Base-by-base conservation (phyloP, 768 basidiomycete species). In the Sistotremastrum suecicum region DNA sequence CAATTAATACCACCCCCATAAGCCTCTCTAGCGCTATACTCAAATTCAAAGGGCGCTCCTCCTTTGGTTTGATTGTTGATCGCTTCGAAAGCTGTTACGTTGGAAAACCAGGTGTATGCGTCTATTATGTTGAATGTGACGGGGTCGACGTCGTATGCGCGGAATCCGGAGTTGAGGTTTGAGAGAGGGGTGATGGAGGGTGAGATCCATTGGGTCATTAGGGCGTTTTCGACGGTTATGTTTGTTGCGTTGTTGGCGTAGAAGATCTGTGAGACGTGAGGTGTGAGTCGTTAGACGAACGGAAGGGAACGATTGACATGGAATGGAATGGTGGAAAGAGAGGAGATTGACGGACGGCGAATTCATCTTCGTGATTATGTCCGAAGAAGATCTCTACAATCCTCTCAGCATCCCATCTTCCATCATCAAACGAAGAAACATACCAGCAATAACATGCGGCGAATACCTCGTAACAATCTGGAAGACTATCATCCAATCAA, bases 81-180 rank as follows among this genome's bases (percentile, higher is more conserved):
- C 20, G 57, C 54, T n/a, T 70, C 63, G 59, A 67, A 86, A 0
- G 72, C 56, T 47, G 66, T 66, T 41, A 85, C 83, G 53, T 81
- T 74, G 47, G 20, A 20, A 20, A 20, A 20, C 20, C 20, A 20
- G 78, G 84, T 87, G 56, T 83, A 72, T 1, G 83, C 81, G 52
- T 87, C 82, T 46, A 85, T 45, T 41, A 87, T 71, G 33, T 87
- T 82, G 53, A 83, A 86, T 3, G 83, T 83, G 20, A 20, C 20
- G 20, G 20, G 20, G 54, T 82, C 80, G 6, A 82, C 75, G 59
- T 80, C 78, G 55, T 82, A 82, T 39, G 80, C 65, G 46, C 78
- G 66, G 67, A 85, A 85, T 11, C 84, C 83, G 10, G 77, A 76
- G 59, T 87, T 86, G 37, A 86, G 57, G 55, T 83, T 81, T 9